Percentiles rank a stretch among this genome's conserved stretches.
Evolutionary conservation across 148 eudicot genomes (phyloP).

Genomic region (Silene uniflora): DNA sequence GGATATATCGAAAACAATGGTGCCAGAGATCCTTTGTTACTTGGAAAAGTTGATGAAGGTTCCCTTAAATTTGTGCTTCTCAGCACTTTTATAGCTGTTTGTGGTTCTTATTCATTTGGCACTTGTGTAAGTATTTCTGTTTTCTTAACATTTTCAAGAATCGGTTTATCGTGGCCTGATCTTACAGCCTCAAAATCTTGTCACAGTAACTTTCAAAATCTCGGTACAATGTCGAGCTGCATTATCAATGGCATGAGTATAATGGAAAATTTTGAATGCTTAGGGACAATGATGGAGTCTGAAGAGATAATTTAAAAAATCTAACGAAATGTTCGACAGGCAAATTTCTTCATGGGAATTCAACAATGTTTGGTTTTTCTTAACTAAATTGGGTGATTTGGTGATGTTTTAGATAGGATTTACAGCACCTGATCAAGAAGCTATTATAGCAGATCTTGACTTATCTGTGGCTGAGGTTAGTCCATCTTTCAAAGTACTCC

Average conservation of each 20-base stretch:
- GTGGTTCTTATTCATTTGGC: conserved; percentile 27
- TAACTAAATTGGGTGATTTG: not conserved
- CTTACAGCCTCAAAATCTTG: not conserved
- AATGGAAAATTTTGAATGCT: no score
- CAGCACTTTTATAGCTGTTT: conserved; percentile 22
- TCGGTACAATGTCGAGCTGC: no score
- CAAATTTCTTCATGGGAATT: no score
- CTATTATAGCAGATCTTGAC: conserved; percentile 20
- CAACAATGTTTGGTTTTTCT: not conserved
- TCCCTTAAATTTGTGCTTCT: conserved; percentile 16
- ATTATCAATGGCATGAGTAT: no score
- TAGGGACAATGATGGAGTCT: no score
- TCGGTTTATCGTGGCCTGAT: no score
- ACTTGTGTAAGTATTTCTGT: conserved; percentile 20
- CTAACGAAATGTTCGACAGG: no score
- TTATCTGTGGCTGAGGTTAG: conserved; percentile 28
- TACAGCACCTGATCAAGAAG: conserved; percentile 27
- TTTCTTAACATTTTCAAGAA: not conserved
- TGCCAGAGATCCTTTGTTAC: conserved; percentile 9
- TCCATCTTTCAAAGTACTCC: not conserved
- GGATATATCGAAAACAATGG: not conserved
- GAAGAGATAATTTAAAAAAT: no score
- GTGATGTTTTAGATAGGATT: conserved; percentile 19
- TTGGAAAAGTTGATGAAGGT: conserved; percentile 16
- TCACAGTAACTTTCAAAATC: not conserved